Conservation (phyloP, 805 yeast species). For the Pichia phayaonensis region DNA sequence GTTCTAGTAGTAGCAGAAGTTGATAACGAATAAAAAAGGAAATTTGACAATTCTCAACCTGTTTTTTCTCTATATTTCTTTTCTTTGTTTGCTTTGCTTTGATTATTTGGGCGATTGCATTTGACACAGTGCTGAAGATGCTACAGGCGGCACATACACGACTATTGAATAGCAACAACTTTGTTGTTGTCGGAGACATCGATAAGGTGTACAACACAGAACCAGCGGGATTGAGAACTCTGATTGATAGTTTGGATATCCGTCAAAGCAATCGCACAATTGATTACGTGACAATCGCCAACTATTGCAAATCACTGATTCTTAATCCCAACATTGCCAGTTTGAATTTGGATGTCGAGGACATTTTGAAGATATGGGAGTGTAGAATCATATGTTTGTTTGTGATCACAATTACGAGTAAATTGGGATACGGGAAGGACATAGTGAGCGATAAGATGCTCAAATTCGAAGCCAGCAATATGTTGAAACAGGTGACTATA, state of each 20-base stretch:
- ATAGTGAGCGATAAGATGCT: constrained; percentile 24
- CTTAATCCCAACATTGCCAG: constrained; percentile 18
- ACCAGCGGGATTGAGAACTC: constrained; percentile 1
- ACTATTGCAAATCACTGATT: constrained; percentile 23
- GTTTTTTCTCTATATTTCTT: no score
- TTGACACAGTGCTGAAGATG: background rate
- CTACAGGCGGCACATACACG: constrained; percentile 5
- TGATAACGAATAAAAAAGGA: no score
- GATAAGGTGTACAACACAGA: constrained; percentile 3
- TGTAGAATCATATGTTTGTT: constrained; percentile 20
- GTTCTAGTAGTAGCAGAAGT: no score
- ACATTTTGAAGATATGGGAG: constrained; percentile 40
- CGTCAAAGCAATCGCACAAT: background rate
- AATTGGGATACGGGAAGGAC: constrained; percentile 7
- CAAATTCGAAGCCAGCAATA: constrained; percentile 21
- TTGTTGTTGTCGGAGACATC: constrained; percentile 2
- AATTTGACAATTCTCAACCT: no score
- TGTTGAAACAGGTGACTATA: constrained; percentile 22
- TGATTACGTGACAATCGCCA: constrained; percentile 19
- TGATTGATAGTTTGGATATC: background rate
- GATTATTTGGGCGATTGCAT: no score
- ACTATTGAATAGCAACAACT: constrained; percentile 7
- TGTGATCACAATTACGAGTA: constrained; percentile 11
- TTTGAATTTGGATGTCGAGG: constrained; percentile 18
- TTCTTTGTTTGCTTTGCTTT: no score